Evolutionary conservation across 208 protist genomes (phyloP).

Genomic region (Vickermania ingenoplastis): DNA sequence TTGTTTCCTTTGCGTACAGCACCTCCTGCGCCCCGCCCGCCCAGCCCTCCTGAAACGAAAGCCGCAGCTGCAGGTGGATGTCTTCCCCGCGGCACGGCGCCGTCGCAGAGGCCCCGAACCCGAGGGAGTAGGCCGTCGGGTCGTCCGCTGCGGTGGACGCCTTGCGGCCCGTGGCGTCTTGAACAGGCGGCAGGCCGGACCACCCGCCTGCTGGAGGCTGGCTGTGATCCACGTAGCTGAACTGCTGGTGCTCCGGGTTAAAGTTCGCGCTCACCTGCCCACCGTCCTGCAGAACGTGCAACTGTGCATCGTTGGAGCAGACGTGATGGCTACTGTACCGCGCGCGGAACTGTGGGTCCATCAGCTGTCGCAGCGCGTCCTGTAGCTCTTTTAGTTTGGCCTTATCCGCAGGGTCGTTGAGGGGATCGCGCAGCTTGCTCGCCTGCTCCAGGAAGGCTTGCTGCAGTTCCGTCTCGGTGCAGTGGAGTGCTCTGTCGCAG

Average conservation of each 20-base stretch:
- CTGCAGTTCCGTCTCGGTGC: slow-evolving; percentile 34
- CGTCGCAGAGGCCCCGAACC: not conserved
- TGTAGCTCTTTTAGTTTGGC: slow-evolving; percentile 37
- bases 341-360: slow-evolving; percentile 34
- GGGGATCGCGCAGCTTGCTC: slow-evolving; percentile 48
- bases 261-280: slow-evolving; percentile 66
- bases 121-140: not conserved
- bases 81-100: not conserved
- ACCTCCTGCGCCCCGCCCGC: not conserved
- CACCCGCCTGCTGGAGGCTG: slow-evolving; percentile 10
- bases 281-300: slow-evolving; percentile 68
- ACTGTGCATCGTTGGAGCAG: slow-evolving; percentile 62
- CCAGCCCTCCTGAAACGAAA: not conserved
- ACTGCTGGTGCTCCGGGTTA: slow-evolving; percentile 68
- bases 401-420: slow-evolving; percentile 26
- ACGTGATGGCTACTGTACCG: slow-evolving; percentile 58
- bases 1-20: not conserved
- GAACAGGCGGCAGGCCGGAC: slow-evolving; percentile 11
- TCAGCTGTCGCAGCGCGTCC: slow-evolving; percentile 46
- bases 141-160: not conserved
- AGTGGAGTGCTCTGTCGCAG: slow-evolving; percentile 34
- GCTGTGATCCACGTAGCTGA: slow-evolving; percentile 63
- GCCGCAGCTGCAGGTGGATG: not conserved
- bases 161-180: not conserved
- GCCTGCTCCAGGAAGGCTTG: slow-evolving; percentile 54